Base-by-base conservation (phyloP, 768 basidiomycete species). In the Boletus barrowsii region DNA sequence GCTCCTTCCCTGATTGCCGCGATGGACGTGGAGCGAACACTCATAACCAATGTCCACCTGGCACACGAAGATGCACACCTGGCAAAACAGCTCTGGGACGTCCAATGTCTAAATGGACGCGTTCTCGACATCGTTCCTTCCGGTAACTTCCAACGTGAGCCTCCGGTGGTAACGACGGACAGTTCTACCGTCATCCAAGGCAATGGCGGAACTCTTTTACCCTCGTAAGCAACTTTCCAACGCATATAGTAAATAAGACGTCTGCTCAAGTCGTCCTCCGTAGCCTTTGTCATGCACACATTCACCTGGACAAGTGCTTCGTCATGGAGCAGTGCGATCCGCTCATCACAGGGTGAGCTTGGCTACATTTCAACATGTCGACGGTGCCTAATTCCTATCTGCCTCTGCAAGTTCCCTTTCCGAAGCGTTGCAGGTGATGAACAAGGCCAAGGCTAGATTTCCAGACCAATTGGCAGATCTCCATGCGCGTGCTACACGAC, bases 291-390 rank as follows among this genome's bases (percentile, higher is more conserved):
- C 83, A 84, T 68, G 76, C 81, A 18, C 83, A 86, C 61, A 79
- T 87, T 59, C 84, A 84, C 67, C 75, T 86, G 32, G 84, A 86
- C 73, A 84, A 87, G 68, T 85, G 82, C 68, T 84, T 84, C 64
- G 79, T 87, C 47, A 71, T 87, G 51, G 79, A 79, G 58, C 69
- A 76, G 66, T 83, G 82, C 56, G 76, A 75, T 48, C 68, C 75
- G 20, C 75, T 85, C 41, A 61, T 74, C 22, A 76, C 75, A 42
- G 82, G 84, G 83, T 84, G 68, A 49, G 76, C 60, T 14, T 22
- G 37, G 20, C n/a, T 29, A 29, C 20, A 10, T 33, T 42, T 20
- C 37, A 14, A 7, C 26, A 32, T 29, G 15, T 5, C 20, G 15
- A 29, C 24, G 17, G 36, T 29, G 8, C 22, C 20, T n/a, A 3